Percentiles rank a stretch among this genome's conserved stretches.
phyloP scores from a whole-genome alignment of 2,329 filamentous ascomycete genomes.

The Epichloe sp. region DNA sequence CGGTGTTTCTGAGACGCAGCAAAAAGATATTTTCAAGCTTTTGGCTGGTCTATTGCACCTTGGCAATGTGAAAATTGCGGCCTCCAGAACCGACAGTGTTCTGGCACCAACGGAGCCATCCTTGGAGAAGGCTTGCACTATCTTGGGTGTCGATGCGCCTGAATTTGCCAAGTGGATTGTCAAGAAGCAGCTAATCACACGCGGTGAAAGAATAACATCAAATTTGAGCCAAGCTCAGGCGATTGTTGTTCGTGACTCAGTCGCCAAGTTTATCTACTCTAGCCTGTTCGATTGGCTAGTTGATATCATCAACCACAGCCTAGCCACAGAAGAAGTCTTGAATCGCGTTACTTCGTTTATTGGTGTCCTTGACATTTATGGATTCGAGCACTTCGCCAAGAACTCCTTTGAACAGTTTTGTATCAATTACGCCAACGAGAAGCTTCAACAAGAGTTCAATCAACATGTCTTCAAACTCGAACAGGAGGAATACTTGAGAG shows the following conservation, averaged over 20 bases:
- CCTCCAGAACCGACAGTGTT: slow-evolving; percentile 76
- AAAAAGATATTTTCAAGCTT: slow-evolving; percentile 77
- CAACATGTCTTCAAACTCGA: slow-evolving; percentile 98
- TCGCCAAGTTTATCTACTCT: slow-evolving; percentile 97
- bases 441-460: slow-evolving; percentile 98
- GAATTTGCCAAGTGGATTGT: slow-evolving; percentile 97
- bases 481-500: slow-evolving; percentile 91
- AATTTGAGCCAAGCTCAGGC: slow-evolving; percentile 91
- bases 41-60: slow-evolving; percentile 85
- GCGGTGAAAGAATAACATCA: slow-evolving; percentile 94
- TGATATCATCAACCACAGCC: slow-evolving; percentile 84
- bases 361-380: slow-evolving; percentile 97
- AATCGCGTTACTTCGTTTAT: slow-evolving; percentile 81
- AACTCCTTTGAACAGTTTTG: slow-evolving; percentile 99
- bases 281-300: slow-evolving; percentile 98
- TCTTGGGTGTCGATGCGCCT: slow-evolving; percentile 73
- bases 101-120: slow-evolving; percentile 71
- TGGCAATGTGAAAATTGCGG: slow-evolving; percentile 91
- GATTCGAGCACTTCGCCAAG: slow-evolving; percentile 98
- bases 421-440: slow-evolving; percentile 99
- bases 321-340: slow-evolving; percentile 81
- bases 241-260: slow-evolving; percentile 86
- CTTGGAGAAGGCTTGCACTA: slow-evolving; percentile 64
- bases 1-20: slow-evolving; percentile 61
- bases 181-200: slow-evolving; percentile 94